Evolutionary conservation across 306 rosid species (phyloP), one percentile per base, ranked within the genome.

Genomic region (Canavalia gladiata): DNA sequence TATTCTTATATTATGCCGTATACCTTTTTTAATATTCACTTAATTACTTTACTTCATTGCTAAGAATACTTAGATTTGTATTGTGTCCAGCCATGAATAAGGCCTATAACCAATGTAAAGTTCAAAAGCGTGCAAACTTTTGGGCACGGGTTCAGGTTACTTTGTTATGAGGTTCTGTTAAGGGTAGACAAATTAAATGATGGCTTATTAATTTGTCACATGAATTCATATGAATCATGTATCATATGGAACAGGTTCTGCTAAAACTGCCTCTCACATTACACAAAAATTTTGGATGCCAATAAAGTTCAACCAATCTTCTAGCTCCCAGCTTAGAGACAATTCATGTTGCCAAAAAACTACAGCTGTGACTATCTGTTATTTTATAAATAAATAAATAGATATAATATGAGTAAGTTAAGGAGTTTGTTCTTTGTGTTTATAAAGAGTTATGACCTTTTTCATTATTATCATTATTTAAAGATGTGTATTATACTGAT

Each of bases 111-210:
- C 33, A 46, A 55, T 74, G 10, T 37, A 45, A 35, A 25, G 72
- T 68, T 29, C 35, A 39, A 69, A 82, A 76, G 78, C 28, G 46
- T 49, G 68, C 13, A 4, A 42, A 59, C 47, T 63, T 66, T 80
- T 33, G 29, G 71, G 63, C 84, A 80, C 72, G 72, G 77, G 46
- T 70, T 50, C 0, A 62, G 85, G 72, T 68, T 72, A 70, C 56
- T 7, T 13, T 35, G 34, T 59, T 39, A 4, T 18, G 54, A 67
- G 54, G 54, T 67, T 67, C 52, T 67, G 37, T 13, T 76, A 58
- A 1, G 29, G 4, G 41, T 18, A 18, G 8, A 63, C 67, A 64
- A 42, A 9, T 39, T 54, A 13, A 31, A 81, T 81, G 33, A 74
- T 83, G 70, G n/a, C 35, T 18, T 50, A 63, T 79, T 73, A 76